Evolutionary conservation across 805 yeast species (phyloP).

Genomic region (Metschnikowia arizonensis): DNA sequence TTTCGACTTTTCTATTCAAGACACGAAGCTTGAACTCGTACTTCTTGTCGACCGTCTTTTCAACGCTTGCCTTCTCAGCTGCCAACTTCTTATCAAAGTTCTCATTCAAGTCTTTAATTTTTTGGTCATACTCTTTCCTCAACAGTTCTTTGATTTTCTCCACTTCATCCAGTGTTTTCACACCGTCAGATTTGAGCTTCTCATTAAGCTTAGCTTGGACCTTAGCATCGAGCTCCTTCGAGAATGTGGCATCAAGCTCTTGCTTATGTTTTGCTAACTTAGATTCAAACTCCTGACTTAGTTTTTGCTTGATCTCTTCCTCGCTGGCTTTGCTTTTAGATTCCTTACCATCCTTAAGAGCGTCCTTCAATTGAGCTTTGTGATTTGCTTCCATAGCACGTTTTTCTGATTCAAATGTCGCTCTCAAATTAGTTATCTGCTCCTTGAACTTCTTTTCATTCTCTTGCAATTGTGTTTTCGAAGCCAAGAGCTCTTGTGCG

Average conservation of each 20-base stretch:
- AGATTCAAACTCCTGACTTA: slow-evolving; percentile 22
- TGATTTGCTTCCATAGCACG: slow-evolving; percentile 15
- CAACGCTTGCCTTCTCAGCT: slow-evolving; percentile 34
- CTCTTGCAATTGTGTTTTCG: slow-evolving; percentile 5
- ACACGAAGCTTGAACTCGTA: slow-evolving; percentile 56
- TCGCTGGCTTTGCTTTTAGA: slow-evolving; percentile 3
- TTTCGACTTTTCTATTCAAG: slow-evolving; percentile 50
- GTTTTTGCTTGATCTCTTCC: slow-evolving; percentile 20
- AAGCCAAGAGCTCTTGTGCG: slow-evolving; percentile 5
- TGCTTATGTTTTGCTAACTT: slow-evolving; percentile 20
- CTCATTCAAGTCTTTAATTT: slow-evolving; percentile 20
- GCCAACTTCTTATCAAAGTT: slow-evolving; percentile 20
- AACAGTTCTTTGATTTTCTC: slow-evolving; percentile 13
- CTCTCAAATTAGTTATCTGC: slow-evolving; percentile 18
- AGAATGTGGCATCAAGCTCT: slow-evolving; percentile 31
- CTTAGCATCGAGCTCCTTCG: slow-evolving; percentile 24
- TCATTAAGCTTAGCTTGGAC: slow-evolving; percentile 20
- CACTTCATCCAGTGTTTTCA: slow-evolving; percentile 1
- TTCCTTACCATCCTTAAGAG: slow-evolving; percentile 3
- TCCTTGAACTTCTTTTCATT: slow-evolving; percentile 12
- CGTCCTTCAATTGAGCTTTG: slow-evolving; percentile 22
- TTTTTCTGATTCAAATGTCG: slow-evolving; percentile 32
- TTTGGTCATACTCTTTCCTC: slow-evolving; percentile 19
- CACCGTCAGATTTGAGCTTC: slow-evolving; percentile 6
- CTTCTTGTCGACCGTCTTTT: slow-evolving; percentile 52